A percentile compares a stretch with the other conserved stretches of the same genome.
These are phyloP conservation scores for Talaromyces islandicus DNA, from an alignment of 2,329 filamentous ascomycete genomes.

Conservation along the genomic window DNA sequence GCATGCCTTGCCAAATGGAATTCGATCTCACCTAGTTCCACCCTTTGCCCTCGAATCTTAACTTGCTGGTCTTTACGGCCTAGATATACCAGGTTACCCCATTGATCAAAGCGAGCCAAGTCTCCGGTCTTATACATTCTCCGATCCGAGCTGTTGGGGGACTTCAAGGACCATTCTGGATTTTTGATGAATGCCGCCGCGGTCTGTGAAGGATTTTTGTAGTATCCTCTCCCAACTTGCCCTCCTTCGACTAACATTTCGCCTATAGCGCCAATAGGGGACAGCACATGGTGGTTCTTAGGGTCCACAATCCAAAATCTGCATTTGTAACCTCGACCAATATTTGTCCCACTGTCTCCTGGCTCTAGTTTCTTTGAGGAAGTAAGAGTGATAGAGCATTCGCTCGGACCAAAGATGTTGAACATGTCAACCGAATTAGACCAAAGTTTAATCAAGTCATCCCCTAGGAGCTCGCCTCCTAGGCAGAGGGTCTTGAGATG, in stretches of 20 bases:
- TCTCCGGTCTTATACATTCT: not conserved
- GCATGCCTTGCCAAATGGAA: slow-evolving; percentile 13
- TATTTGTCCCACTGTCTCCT: not conserved
- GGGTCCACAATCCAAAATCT: slow-evolving; percentile 35
- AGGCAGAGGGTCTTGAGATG: not conserved
- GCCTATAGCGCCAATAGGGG: slow-evolving; percentile 41
- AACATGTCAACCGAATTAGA: not conserved
- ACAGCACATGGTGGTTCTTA: slow-evolving; percentile 28
- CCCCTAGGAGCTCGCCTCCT: not conserved
- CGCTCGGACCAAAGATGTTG: not conserved
- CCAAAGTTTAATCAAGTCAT: not conserved
- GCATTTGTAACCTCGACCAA: slow-evolving; percentile 10
- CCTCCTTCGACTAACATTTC: slow-evolving; percentile 43
- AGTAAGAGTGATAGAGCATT: not conserved
- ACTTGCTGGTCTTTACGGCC: slow-evolving; percentile 34
- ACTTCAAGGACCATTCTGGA: not conserved
- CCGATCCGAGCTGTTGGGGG: not conserved
- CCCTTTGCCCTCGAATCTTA: slow-evolving; percentile 37
- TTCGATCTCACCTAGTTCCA: slow-evolving; percentile 38
- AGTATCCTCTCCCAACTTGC: not conserved
- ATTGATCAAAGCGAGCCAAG: not conserved
- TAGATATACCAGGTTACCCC: not conserved
- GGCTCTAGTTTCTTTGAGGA: not conserved
- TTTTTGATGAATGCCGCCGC: not conserved
- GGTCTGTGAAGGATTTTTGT: not conserved